These are phyloP conservation scores for Cadophora gregata DNA, from an alignment of 2,329 filamentous ascomycete genomes.

Conservation along the genomic window DNA sequence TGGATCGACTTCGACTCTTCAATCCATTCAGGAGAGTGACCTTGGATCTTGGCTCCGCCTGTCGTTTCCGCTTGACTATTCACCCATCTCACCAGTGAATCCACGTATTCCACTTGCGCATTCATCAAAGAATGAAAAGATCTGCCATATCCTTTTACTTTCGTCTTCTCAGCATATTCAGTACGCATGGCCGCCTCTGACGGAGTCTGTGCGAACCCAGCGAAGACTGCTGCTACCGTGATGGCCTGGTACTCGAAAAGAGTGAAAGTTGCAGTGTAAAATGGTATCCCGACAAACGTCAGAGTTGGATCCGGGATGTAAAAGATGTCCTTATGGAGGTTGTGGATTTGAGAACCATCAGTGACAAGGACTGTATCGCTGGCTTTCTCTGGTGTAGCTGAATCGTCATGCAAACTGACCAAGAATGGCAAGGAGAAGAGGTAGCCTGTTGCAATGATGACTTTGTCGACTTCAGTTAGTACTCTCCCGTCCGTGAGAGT, in stretches of 20 bases:
- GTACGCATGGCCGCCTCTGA: slow-evolving; percentile 45
- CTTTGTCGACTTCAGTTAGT: slow-evolving; percentile 61
- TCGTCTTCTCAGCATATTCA: slow-evolving; percentile 46
- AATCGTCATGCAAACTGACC: slow-evolving; percentile 50
- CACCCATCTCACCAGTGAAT: slow-evolving; percentile 34
- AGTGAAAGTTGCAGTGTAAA: slow-evolving; percentile 55
- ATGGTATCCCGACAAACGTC: slow-evolving; percentile 53
- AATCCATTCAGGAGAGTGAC: slow-evolving; percentile 32
- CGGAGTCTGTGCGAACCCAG: slow-evolving; percentile 48
- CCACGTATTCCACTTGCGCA: slow-evolving; percentile 35
- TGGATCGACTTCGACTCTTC: slow-evolving; percentile 21
- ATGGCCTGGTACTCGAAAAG: slow-evolving; percentile 58
- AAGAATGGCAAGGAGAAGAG: slow-evolving; percentile 72
- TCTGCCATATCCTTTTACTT: slow-evolving; percentile 43
- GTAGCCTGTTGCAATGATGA: slow-evolving; percentile 73
- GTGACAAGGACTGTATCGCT: slow-evolving; percentile 63
- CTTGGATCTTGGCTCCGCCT: slow-evolving; percentile 28
- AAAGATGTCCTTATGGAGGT: slow-evolving; percentile 58
- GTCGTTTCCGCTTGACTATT: slow-evolving; percentile 28
- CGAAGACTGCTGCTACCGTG: slow-evolving; percentile 50
- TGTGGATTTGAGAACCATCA: slow-evolving; percentile 49
- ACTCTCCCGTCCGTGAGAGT: slow-evolving; percentile 58
- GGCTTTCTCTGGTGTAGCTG: slow-evolving; percentile 51
- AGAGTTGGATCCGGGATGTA: slow-evolving; percentile 56
- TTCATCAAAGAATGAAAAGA: slow-evolving; percentile 51